Conservation (phyloP, 805 yeast species). For the Aciculoconidium aculeatum region DNA sequence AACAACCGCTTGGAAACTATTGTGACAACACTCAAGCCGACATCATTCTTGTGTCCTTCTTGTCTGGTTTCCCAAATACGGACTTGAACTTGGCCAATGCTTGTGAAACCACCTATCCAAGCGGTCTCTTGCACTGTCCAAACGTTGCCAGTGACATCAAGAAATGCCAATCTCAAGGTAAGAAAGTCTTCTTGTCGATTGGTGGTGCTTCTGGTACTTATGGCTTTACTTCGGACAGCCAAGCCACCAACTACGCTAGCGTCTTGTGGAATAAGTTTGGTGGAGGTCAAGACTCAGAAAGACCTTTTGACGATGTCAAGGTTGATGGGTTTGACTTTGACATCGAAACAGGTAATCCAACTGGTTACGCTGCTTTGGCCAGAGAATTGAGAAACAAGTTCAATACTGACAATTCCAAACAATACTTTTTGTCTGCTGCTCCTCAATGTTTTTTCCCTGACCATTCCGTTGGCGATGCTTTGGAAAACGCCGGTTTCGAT, state of each 20-base stretch:
- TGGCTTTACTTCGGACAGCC: constrained; percentile 32
- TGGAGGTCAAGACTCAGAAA: constrained; percentile 18
- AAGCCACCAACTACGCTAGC: constrained; percentile 19
- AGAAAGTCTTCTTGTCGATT: constrained; percentile 68
- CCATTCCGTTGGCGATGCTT: constrained; percentile 25
- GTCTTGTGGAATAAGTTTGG: constrained; percentile 24
- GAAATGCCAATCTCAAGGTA: constrained; percentile 74
- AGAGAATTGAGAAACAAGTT: constrained; percentile 23
- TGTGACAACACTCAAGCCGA: constrained; percentile 10
- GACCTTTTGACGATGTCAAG: constrained; percentile 67
- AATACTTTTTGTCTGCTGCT: constrained; percentile 77
- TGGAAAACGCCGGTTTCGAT: constrained; percentile 57
- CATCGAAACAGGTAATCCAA: constrained; percentile 50
- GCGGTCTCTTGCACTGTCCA: too few species aligned
- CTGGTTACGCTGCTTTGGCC: constrained; percentile 61
- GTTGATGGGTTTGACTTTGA: constrained; percentile 84
- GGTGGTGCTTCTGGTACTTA: constrained; percentile 45
- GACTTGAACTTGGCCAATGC: constrained; percentile 12
- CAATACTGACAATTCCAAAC: constrained; percentile 35
- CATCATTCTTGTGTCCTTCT: constrained; percentile 11
- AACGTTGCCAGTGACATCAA: constrained; percentile 54
- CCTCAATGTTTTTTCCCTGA: constrained; percentile 93
- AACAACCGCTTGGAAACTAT: constrained; percentile 9
- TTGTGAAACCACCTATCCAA: constrained; percentile 11
- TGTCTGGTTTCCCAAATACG: constrained; percentile 9